Evolutionary conservation across 371 early-diverging fungal species (phyloP).

Genomic region (Cokeromyces recurvatus): DNA sequence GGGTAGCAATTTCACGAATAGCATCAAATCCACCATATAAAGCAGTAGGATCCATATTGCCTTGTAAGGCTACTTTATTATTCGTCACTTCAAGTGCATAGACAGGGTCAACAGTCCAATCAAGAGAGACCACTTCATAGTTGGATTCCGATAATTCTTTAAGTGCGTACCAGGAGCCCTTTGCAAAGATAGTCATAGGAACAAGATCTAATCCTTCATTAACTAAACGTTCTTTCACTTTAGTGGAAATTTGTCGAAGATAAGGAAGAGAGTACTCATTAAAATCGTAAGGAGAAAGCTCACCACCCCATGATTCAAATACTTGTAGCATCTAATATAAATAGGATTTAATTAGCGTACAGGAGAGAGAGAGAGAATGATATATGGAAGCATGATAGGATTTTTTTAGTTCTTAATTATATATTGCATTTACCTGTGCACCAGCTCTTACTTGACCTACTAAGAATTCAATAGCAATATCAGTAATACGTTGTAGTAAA

Average conservation of each 20-base stretch:
- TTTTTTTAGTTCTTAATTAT: no score
- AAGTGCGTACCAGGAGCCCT: conserved; percentile 86
- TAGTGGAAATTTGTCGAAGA: conserved; percentile 70
- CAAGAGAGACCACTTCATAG: conserved; percentile 86
- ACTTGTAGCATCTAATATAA: conserved; percentile 82
- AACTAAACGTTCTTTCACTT: conserved; percentile 60
- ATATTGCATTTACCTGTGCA: conserved; percentile 70
- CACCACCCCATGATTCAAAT: conserved; percentile 97
- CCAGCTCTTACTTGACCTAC: conserved; percentile 96
- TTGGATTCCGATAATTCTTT: conserved; percentile 62
- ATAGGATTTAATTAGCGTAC: not conserved
- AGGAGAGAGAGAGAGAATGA: not conserved
- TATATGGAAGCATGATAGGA: no score
- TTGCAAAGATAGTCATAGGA: conserved; percentile 92
- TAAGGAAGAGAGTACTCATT: conserved; percentile 85
- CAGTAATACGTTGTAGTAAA: conserved; percentile 78
- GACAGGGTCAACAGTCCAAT: conserved; percentile 87
- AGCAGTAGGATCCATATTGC: conserved; percentile 91
- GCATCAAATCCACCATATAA: conserved; percentile 75
- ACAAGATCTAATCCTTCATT: conserved; percentile 44
- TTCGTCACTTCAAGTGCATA: conserved; percentile 57
- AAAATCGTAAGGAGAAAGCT: conserved; percentile 82
- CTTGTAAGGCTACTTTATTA: conserved; percentile 81
- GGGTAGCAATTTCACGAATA: conserved; percentile 68
- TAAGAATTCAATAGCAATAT: conserved; percentile 81